These are phyloP conservation scores for Ehretia macrophylla DNA, from an alignment of 257 asterid genomes.

Conservation along the genomic window DNA sequence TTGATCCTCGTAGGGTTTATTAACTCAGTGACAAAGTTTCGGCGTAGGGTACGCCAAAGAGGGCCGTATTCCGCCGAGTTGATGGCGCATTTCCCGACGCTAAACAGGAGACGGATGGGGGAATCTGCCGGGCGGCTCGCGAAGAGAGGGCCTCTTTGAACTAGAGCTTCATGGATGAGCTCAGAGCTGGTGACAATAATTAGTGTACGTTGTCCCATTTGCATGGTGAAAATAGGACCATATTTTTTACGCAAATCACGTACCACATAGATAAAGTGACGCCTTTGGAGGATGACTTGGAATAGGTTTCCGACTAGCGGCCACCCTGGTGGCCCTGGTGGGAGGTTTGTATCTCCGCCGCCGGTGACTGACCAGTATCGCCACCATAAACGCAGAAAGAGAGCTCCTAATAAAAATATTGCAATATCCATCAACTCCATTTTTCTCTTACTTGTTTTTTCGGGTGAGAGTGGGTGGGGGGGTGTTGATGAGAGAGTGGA, in stretches of 20 bases:
- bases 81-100: constrained; percentile 90
- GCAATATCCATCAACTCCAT: constrained; percentile 56
- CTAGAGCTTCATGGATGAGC: constrained; percentile 85
- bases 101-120: constrained; percentile 79
- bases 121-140: constrained; percentile 96
- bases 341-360: constrained; percentile 49
- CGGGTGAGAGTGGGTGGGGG: too few relatives aligned
- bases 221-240: constrained; percentile 95
- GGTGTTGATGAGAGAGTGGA: neutral
- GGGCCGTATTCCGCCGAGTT: constrained; percentile 97
- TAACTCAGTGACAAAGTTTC: constrained; percentile 91
- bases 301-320: constrained; percentile 84
- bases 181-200: constrained; percentile 70
- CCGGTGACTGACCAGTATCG: constrained; percentile 46
- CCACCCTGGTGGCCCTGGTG: constrained; percentile 99
- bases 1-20: constrained; percentile 72
- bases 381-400: constrained; percentile 66
- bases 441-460: neutral
- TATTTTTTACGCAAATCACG: constrained; percentile 73
- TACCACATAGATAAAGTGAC: constrained; percentile 61
- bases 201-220: constrained; percentile 88
- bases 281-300: constrained; percentile 79
- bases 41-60: constrained; percentile 82
- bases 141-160: constrained; percentile 60
- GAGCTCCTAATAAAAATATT: constrained; percentile 29